Base-by-base conservation (phyloP, 257 asterid species). In the Verbascum thapsus region DNA sequence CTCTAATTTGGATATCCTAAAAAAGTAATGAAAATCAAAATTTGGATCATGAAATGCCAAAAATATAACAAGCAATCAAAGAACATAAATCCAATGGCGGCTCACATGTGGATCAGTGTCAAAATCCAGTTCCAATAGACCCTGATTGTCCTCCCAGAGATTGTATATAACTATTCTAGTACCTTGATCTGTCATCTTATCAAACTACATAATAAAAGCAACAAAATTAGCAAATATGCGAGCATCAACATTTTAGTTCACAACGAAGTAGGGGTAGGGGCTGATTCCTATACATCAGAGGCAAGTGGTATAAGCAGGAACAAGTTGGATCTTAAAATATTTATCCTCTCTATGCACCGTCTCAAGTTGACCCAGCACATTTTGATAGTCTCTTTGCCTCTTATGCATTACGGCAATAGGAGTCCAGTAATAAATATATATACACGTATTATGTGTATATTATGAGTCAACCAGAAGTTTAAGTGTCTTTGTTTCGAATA, bases 71-170 rank as follows among this genome's bases (percentile, higher is more conserved):
- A 50, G 51, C 53, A 18, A 53, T 63, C 58, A 12, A 53, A 52
- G 30, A 11, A 49, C 13, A 64, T 26, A 55, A 67, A 34, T 16
- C 34, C 39, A 56, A 49, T 62, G 3, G 56, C 17, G 52, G 45
- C 83, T 58, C 81, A 92, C 99, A 53, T 79, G 94, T 7, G 79
- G 80, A 81, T 92, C 95, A 0, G 87, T 48, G 51, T 92, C 96
- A 61, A 92, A 92, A 69, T 92, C 99, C 67, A 92, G 82, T 78
- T 92, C 99, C 45, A 87, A 69, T 15, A 72, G 75, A 50, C 97
- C 97, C 78, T 89, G 86, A 44, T 92, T 97, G 65, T 92, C 99
- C 82, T 92, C 95, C 99, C 99, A 92, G 61, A 92, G 81, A 78
- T 87, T 92, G 86, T 87, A 92, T 64, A 92, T 79, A 70, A 92